Conservation (phyloP, 768 basidiomycete species). For the Omphalotus guepiniiformis region DNA sequence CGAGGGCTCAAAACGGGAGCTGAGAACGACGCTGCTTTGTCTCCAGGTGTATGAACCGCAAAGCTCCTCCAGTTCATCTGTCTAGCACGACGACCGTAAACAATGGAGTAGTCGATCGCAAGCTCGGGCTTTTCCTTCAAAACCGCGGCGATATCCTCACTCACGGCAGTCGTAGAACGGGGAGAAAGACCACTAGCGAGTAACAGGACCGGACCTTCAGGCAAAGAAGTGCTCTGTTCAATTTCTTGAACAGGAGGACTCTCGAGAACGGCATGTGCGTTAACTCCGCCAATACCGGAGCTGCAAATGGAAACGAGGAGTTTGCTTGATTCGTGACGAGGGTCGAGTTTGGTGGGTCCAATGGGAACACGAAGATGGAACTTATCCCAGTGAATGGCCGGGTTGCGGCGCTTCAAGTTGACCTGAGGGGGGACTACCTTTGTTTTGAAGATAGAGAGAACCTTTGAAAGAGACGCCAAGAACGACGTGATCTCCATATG, state of each 20-base stretch:
- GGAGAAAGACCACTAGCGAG: constrained; percentile 35
- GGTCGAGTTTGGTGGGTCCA: constrained; percentile 20
- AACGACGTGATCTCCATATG: constrained; percentile 41
- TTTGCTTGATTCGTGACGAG: constrained; percentile 16
- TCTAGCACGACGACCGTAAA: constrained; percentile 24
- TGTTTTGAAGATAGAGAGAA: constrained; percentile 33
- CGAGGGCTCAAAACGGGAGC: constrained; percentile 24
- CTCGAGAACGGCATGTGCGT: constrained; percentile 39
- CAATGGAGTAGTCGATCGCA: not conserved
- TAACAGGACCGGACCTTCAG: constrained; percentile 23
- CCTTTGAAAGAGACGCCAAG: constrained; percentile 41
- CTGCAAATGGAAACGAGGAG: constrained; percentile 36
- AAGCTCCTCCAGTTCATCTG: constrained; percentile 31
- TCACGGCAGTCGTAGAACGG: constrained; percentile 17
- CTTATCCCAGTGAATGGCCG: constrained; percentile 34
- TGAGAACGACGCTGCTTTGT: constrained; percentile 16
- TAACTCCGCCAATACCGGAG: constrained; percentile 43
- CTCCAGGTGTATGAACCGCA: constrained; percentile 13
- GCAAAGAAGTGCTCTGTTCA: not conserved
- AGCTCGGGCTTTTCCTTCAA: not conserved
- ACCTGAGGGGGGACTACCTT: constrained; percentile 35
- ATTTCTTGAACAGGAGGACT: constrained; percentile 29
- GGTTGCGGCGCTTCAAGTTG: constrained; percentile 32
- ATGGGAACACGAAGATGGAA: constrained; percentile 32
- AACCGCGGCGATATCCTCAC: constrained; percentile 1